These are phyloP conservation scores for Pythium brachiatum DNA, from an alignment of 352 stramenopile genomes.

Conservation along the genomic window DNA sequence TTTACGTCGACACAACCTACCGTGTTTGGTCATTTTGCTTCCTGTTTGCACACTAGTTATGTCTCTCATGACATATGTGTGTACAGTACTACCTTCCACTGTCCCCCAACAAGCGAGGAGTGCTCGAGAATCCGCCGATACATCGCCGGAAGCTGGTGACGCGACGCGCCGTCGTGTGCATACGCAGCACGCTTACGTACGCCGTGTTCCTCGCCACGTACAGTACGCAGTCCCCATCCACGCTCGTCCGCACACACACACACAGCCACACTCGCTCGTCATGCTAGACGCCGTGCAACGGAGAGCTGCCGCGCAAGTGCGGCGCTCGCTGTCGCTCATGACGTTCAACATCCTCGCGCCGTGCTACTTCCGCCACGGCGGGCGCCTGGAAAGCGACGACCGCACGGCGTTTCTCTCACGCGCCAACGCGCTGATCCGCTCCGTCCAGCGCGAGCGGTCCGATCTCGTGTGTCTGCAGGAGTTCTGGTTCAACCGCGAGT, in stretches of 20 bases:
- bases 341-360: slow-evolving; percentile 87
- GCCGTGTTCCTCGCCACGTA: no score
- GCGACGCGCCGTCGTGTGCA: background rate
- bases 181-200: background rate
- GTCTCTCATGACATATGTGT: slow-evolving; percentile 12
- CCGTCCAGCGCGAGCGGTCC: slow-evolving; percentile 69
- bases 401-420: slow-evolving; percentile 58
- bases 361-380: slow-evolving; percentile 86
- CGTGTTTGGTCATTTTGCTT: background rate
- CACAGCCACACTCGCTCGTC: background rate
- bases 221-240: no score
- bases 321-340: slow-evolving; percentile 69
- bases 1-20: background rate
- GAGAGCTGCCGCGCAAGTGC: slow-evolving; percentile 20
- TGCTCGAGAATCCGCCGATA: background rate
- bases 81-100: slow-evolving; percentile 1
- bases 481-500: slow-evolving; percentile 83
- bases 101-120: slow-evolving; percentile 1
- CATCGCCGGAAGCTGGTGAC: background rate
- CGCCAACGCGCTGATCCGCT: slow-evolving; percentile 63
- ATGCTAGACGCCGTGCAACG: slow-evolving; percentile 32
- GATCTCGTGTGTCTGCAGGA: slow-evolving; percentile 84
- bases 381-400: slow-evolving; percentile 66
- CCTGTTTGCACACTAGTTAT: background rate
- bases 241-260: background rate